These are phyloP conservation scores for Aureobasidium namibiae DNA, from an alignment of 2,329 filamentous ascomycete genomes.

Conservation along the genomic window DNA sequence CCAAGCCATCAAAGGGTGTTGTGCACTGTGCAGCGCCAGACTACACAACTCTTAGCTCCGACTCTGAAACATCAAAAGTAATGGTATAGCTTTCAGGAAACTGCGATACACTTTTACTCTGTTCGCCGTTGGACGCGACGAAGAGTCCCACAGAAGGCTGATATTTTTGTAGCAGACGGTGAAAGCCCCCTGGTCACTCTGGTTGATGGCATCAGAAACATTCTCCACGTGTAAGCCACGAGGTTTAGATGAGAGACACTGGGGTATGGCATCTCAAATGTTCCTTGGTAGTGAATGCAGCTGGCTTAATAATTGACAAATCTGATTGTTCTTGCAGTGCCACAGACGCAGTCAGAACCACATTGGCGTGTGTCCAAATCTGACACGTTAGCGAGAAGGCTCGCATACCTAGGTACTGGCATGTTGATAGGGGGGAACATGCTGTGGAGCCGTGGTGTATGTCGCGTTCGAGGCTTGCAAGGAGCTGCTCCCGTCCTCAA, in stretches of 20 bases:
- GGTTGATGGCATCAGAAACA: not conserved
- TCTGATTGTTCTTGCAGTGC: not conserved
- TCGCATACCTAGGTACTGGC: not conserved
- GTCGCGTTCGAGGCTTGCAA: not conserved
- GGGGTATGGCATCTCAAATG: not conserved
- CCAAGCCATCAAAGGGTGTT: not conserved
- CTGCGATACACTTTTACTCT: not conserved
- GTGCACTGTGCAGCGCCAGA: not conserved
- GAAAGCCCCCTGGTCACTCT: not conserved
- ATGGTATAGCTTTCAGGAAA: not conserved
- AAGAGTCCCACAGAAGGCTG: conserved; percentile 5
- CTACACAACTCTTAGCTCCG: not conserved
- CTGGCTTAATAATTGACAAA: conserved; percentile 6
- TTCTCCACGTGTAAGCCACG: not conserved
- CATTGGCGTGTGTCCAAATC: not conserved
- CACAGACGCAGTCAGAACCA: not conserved
- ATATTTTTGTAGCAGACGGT: not conserved
- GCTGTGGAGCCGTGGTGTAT: not conserved
- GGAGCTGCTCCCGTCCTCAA: not conserved
- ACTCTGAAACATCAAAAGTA: not conserved
- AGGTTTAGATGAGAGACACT: conserved; percentile 5
- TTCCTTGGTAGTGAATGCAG: not conserved
- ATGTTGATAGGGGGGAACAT: not conserved
- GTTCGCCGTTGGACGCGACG: not conserved
- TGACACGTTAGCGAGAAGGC: not conserved